A percentile compares a stretch with the other conserved stretches of the same genome.
Evolutionary conservation across 495 filamentous ascomycete species (phyloP).

Genomic region (Tetracladium setigerum): DNA sequence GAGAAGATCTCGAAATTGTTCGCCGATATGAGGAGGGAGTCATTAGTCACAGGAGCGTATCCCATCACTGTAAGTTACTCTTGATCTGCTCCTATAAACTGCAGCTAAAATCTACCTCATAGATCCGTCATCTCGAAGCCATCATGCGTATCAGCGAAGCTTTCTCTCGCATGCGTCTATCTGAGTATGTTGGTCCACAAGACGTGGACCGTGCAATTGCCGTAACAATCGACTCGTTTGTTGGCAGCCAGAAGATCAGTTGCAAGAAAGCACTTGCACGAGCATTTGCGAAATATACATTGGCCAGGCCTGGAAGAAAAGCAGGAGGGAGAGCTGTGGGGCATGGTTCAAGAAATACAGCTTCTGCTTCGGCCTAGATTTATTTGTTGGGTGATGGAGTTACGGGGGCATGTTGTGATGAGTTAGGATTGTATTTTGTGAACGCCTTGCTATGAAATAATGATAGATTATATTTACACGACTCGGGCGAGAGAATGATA

Average conservation of each 20-base stretch:
- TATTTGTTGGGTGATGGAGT: background rate
- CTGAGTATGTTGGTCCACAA: conserved; percentile 78
- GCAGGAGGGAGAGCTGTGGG: conserved; percentile 16
- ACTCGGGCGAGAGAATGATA: too few relatives aligned
- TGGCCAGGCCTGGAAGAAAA: conserved; percentile 34
- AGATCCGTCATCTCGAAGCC: conserved; percentile 96
- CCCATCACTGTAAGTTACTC: conserved; percentile 79
- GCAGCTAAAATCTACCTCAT: conserved; percentile 4
- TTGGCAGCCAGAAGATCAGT: conserved; percentile 93
- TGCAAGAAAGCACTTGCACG: conserved; percentile 95
- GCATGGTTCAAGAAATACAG: conserved; percentile 7
- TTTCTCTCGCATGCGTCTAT: conserved; percentile 93
- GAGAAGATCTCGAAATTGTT: conserved; percentile 94
- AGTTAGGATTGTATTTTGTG: conserved; percentile 1
- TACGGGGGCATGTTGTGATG: conserved; percentile 7
- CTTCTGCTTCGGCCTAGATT: conserved; percentile 17
- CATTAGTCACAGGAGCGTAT: conserved; percentile 87
- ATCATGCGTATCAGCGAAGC: conserved; percentile 90
- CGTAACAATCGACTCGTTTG: conserved; percentile 93
- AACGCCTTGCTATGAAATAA: conserved; percentile 14
- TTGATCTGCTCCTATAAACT: background rate
- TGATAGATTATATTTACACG: conserved; percentile 3
- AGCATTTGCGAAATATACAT: conserved; percentile 93
- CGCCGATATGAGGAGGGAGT: conserved; percentile 92
- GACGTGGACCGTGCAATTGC: conserved; percentile 98